Base-by-base conservation (phyloP, 495 filamentous ascomycete species). In the Tuber borchii region DNA sequence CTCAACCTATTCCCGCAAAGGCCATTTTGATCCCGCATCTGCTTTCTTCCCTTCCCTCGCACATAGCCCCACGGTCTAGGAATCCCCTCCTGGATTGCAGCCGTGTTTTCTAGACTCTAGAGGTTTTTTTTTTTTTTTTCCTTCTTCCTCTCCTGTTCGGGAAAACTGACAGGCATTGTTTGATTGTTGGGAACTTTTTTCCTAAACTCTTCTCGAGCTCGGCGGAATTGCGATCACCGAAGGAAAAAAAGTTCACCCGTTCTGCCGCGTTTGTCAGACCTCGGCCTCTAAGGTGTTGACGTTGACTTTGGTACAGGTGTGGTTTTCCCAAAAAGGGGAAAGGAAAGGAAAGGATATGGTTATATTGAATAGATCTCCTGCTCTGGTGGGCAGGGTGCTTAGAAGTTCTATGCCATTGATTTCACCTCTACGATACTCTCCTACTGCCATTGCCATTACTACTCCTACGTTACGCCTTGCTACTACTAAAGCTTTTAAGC, bases 291-390 rank as follows among this genome's bases (percentile, higher is more conserved):
- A 12, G 12, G 26, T 19, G 26, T 65, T 34, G 14, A 34, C 26
- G 56, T 19, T 65, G 34, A 14, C 56, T 17, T 8, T 16, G 26
- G 51, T 31, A 31, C 19, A 34, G 56, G 56, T 17, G 56, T 65
- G 31, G 56, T 16, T 65, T 19, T 65, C 56, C 56, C 26, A 31
- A 65, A 14, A 56, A 56, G 56, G n/a, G n/a, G n/a, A n/a, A n/a
- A 14, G 56, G 26, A 16, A 31, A n/a, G 56, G n/a, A 65, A 65
- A n/a, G 56, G 14, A 34, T 26, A 65, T 65, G 56, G 56, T 65
- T 34, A 65, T 65, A 65, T 65, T 65, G 31, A 65, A 65, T 65
- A 65, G 56, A 34, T 65, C 56, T 65, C 56, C 56, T 65, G 26
- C 26, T 65, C 26, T 65, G 26, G 56, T 34, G 56, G 56, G 56